Percentiles rank a stretch among this genome's conserved stretches.
These are phyloP conservation scores for Aegle marmelos DNA, from an alignment of 345 rosid species.

Conservation along the genomic window DNA sequence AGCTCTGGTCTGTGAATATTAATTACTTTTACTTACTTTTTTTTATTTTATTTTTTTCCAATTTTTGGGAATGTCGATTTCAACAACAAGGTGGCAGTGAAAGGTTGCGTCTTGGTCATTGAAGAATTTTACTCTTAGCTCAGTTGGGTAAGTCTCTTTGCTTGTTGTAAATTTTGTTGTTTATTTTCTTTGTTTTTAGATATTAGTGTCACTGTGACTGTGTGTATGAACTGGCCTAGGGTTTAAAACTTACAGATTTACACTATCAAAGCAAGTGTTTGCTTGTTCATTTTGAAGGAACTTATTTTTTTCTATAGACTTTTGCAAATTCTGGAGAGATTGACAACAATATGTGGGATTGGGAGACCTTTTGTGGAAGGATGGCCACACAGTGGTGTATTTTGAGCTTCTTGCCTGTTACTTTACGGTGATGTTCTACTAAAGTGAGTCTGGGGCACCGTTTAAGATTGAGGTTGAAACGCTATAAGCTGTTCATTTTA, in stretches of 20 bases:
- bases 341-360: not conserved
- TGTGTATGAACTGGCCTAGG: not conserved
- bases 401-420: not conserved
- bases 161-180: not conserved
- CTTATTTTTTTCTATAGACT: not conserved
- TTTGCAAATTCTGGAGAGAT: not conserved
- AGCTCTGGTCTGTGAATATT: slow-evolving; percentile 1
- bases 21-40: not conserved
- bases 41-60: not conserved
- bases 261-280: not conserved
- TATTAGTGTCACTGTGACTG: not conserved
- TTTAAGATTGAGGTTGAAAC: too few species aligned
- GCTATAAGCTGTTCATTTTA: too few species aligned
- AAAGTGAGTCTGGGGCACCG: not conserved
- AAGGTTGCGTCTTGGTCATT: slow-evolving; percentile 15
- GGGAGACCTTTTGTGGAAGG: not conserved
- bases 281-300: not conserved
- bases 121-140: slow-evolving; percentile 2
- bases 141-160: slow-evolving; percentile 19
- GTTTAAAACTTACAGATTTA: not conserved
- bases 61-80: slow-evolving; percentile 1
- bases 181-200: not conserved
- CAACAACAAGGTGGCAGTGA: slow-evolving; percentile 12
- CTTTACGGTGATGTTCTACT: not conserved
- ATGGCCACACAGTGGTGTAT: not conserved